Evolutionary conservation across 1,284 basidiomycete genomes (phyloP).

Genomic region (Melampsora larici-populina): DNA sequence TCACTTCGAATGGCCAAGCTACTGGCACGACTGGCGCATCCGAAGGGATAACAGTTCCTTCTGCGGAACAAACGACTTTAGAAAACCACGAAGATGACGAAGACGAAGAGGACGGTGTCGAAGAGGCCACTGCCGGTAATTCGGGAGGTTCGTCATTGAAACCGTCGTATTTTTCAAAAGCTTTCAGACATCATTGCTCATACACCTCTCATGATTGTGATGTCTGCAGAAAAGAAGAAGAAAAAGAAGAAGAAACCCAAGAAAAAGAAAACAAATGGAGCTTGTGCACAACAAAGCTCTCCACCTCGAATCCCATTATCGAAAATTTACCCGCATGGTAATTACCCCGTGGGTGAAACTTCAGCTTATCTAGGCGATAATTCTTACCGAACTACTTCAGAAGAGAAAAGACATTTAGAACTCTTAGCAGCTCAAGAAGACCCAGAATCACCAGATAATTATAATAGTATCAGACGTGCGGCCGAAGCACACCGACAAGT

Average conservation of each 20-base stretch:
- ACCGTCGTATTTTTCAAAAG: too few species aligned
- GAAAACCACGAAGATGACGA: too few species aligned
- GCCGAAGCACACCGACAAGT: conserved; percentile 97
- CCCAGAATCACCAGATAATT: conserved; percentile 63
- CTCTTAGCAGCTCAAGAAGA: conserved; percentile 68
- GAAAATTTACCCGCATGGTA: conserved; percentile 79
- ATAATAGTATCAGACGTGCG: conserved; percentile 82
- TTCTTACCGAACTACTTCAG: conserved; percentile 78
- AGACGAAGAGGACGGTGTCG: too few species aligned
- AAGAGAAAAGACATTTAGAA: conserved; percentile 83
- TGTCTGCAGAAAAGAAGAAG: conserved; percentile 70
- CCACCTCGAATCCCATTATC: conserved; percentile 87
- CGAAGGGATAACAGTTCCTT: too few species aligned
- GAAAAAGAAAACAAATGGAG: conserved; percentile 50
- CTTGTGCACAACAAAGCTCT: conserved; percentile 65
- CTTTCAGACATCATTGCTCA: background rate
- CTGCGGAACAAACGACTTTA: too few species aligned
- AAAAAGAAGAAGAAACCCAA: conserved; percentile 85
- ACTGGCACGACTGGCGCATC: too few species aligned
- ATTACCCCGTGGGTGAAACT: conserved; percentile 87
- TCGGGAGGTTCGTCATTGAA: too few species aligned
- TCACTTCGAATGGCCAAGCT: too few species aligned
- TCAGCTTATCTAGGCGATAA: conserved; percentile 92
- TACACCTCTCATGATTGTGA: conserved; percentile 49
- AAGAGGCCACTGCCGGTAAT: too few species aligned